phyloP scores from a whole-genome alignment of 108 stramenopile species.

The Nitzschia putrida region DNA sequence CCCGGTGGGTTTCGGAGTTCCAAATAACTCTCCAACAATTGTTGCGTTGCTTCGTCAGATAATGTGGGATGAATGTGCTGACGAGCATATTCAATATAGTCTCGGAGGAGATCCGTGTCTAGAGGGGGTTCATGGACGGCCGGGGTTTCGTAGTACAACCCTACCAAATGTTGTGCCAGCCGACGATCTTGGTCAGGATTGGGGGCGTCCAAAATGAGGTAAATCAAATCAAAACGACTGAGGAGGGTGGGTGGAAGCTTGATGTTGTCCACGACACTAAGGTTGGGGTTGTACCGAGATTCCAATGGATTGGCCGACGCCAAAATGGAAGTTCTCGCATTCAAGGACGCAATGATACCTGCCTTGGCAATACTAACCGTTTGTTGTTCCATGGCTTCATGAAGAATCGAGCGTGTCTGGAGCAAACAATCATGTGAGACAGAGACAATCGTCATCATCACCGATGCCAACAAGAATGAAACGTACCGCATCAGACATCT shows the following conservation, averaged over 20 bases:
- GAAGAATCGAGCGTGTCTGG: slow-evolving; percentile 93
- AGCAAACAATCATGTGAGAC: not conserved
- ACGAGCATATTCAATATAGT: slow-evolving; percentile 95
- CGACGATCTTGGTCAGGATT: slow-evolving; percentile 86
- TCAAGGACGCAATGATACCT: slow-evolving; percentile 97
- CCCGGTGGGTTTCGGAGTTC: slow-evolving; percentile 84
- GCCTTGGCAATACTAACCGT: slow-evolving; percentile 98
- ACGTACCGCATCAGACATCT: slow-evolving; percentile 90
- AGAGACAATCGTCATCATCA: not conserved
- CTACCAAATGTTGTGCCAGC: slow-evolving; percentile 89
- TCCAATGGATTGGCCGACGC: slow-evolving; percentile 98
- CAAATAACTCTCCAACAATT: slow-evolving; percentile 90
- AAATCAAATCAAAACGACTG: slow-evolving; percentile 98
- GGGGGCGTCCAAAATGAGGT: slow-evolving; percentile 94
- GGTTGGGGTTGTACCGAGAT: slow-evolving; percentile 95
- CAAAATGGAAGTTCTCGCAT: slow-evolving; percentile 96
- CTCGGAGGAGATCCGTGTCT: slow-evolving; percentile 78
- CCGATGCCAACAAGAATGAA: not conserved
- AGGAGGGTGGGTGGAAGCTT: slow-evolving; percentile 97
- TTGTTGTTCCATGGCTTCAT: slow-evolving; percentile 99
- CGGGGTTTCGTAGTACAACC: slow-evolving; percentile 85
- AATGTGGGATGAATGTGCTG: slow-evolving; percentile 85
- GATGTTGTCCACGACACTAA: slow-evolving; percentile 98
- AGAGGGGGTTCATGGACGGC: slow-evolving; percentile 77
- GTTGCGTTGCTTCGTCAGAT: slow-evolving; percentile 80